A percentile compares a stretch with the other conserved stretches of the same genome.
Evolutionary conservation across 352 stramenopile species (phyloP).

Genomic region (Phytopythium boreale): DNA sequence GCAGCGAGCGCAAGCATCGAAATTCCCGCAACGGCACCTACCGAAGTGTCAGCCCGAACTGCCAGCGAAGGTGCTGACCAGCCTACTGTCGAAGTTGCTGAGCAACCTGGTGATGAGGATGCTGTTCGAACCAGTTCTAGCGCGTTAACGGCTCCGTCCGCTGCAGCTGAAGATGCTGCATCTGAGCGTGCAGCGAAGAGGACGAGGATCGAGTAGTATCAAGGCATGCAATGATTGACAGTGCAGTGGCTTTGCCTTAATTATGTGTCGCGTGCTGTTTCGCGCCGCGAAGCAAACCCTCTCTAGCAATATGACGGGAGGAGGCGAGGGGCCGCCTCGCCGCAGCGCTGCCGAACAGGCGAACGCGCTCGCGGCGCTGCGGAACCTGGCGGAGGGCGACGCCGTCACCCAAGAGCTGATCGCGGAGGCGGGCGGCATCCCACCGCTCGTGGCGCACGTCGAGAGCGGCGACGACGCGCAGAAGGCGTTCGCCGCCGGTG

Average conservation of each 20-base stretch:
- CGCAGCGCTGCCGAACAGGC: background rate
- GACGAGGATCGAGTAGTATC: background rate
- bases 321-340: too few species aligned
- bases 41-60: too few species aligned
- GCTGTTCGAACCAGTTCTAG: too few species aligned
- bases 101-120: background rate
- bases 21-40: background rate
- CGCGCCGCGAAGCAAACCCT: too few species aligned
- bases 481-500: background rate
- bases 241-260: too few species aligned
- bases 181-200: background rate
- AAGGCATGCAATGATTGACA: too few species aligned
- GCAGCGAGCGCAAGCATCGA: background rate
- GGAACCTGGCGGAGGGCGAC: background rate
- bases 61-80: background rate
- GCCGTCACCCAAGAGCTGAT: background rate
- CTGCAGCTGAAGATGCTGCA: too few species aligned
- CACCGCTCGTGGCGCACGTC: background rate
- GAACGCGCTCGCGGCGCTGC: slow-evolving; percentile 2
- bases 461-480: background rate
- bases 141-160: too few species aligned
- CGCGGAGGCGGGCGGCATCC: background rate
- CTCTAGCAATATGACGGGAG: too few species aligned
- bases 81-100: background rate
- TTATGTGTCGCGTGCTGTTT: too few species aligned